phyloP scores from a whole-genome alignment of 352 stramenopile genomes.

The Pythium sukuiense region DNA sequence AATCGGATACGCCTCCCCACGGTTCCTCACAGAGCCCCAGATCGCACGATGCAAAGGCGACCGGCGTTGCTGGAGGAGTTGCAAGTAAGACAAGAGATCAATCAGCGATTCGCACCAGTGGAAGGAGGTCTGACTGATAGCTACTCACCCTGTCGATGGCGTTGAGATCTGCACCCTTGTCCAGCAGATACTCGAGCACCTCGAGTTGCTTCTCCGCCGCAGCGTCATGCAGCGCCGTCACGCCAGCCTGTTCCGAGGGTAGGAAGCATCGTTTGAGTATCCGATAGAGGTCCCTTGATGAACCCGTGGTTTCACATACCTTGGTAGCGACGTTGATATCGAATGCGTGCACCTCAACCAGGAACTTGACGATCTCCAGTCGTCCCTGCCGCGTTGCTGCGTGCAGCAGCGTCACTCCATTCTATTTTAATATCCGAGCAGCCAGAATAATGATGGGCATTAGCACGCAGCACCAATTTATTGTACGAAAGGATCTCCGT shows the following conservation, averaged over 20 bases:
- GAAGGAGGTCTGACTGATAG: too few relatives aligned
- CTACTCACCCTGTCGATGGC: background rate
- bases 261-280: background rate
- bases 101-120: conserved; percentile 1
- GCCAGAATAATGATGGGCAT: background rate
- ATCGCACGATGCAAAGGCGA: background rate
- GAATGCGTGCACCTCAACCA: conserved; percentile 9
- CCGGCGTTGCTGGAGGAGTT: background rate
- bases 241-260: conserved; percentile 4
- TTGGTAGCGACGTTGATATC: conserved; percentile 10
- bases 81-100: too few relatives aligned
- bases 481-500: background rate
- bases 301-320: background rate
- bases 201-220: conserved; percentile 5
- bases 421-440: conserved; percentile 4
- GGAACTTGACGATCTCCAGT: conserved; percentile 20
- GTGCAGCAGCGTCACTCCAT: conserved; percentile 19
- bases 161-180: background rate
- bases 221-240: conserved; percentile 14
- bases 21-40: background rate
- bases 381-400: conserved; percentile 8
- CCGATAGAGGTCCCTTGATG: too few relatives aligned
- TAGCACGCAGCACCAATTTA: background rate
- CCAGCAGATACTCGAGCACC: background rate
- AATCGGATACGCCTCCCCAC: background rate